Evolutionary conservation across 768 basidiomycete genomes (phyloP).

Genomic region (Mycena pura): DNA sequence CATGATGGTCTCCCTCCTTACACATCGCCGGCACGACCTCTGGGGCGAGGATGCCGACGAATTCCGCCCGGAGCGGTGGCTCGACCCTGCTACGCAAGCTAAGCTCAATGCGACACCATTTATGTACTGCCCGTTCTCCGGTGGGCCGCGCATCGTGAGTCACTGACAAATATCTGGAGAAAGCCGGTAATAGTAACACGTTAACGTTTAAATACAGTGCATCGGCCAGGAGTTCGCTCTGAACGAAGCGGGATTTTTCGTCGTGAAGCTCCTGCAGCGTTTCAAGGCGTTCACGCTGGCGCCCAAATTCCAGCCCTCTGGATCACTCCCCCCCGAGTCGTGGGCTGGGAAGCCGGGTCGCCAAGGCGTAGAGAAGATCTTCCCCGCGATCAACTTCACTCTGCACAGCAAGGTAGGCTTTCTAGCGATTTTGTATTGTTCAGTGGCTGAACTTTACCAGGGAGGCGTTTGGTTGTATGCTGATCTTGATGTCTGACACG

Average conservation of each 20-base stretch:
- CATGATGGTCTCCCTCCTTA: neutral
- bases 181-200: neutral
- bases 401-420: constrained; percentile 10
- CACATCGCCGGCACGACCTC: constrained; percentile 5
- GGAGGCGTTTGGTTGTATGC: constrained; percentile 13
- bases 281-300: constrained; percentile 4
- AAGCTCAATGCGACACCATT: constrained; percentile 8
- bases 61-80: constrained; percentile 13
- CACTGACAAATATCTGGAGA: neutral
- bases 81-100: neutral
- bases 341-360: constrained; percentile 7
- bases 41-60: constrained; percentile 17
- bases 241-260: constrained; percentile 12
- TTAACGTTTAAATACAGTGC: neutral
- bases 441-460: neutral
- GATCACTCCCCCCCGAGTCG: constrained; percentile 4
- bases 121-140: constrained; percentile 13
- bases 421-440: neutral
- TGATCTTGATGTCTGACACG: neutral
- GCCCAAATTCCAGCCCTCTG: constrained; percentile 7
- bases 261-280: constrained; percentile 3
- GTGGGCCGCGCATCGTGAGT: constrained; percentile 6
- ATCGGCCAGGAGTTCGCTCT: constrained; percentile 13
- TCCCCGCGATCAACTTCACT: constrained; percentile 8
- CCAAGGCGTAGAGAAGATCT: constrained; percentile 10